These are phyloP conservation scores for Fraxinus dipetala DNA, from an alignment of 305 asterid species.

Conservation along the genomic window DNA sequence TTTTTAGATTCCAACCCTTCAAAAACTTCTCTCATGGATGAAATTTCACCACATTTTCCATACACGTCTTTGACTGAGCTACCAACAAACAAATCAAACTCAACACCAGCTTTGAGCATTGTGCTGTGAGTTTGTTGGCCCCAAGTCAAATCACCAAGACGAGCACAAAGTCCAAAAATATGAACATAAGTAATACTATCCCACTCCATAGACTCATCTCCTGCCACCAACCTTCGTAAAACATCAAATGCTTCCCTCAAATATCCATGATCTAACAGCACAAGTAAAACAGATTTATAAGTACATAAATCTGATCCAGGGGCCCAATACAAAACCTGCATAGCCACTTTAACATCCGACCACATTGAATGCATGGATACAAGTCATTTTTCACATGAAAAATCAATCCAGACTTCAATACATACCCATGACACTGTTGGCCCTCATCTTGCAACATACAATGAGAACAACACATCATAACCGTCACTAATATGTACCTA, in stretches of 20 bases:
- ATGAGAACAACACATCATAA: constrained; percentile 57
- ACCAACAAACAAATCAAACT: constrained; percentile 46
- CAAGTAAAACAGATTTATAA: constrained; percentile 48
- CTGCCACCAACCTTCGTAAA: constrained; percentile 36
- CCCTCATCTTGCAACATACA: constrained; percentile 57
- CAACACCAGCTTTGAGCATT: constrained; percentile 44
- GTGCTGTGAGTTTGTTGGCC: constrained; percentile 60
- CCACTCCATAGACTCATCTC: constrained; percentile 29
- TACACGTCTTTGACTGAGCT: constrained; percentile 66
- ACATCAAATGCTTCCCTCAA: constrained; percentile 40
- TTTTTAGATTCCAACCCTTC: constrained; percentile 37
- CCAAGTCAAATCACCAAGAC: constrained; percentile 44
- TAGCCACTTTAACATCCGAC: constrained; percentile 40
- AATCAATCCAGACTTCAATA: constrained; percentile 58
- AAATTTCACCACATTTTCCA: constrained; percentile 68
- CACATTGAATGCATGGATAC: constrained; percentile 55
- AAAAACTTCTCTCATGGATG: constrained; percentile 40
- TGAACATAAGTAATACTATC: constrained; percentile 54
- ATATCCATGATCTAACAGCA: constrained; percentile 22
- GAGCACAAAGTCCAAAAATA: constrained; percentile 54
- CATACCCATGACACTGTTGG: constrained; percentile 66
- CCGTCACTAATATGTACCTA: constrained; percentile 47
- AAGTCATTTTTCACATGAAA: constrained; percentile 67
- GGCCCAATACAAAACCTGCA: constrained; percentile 43
- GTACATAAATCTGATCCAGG: constrained; percentile 56